These are phyloP conservation scores for Tuber indicum DNA, from an alignment of 495 filamentous ascomycete species.

Conservation along the genomic window DNA sequence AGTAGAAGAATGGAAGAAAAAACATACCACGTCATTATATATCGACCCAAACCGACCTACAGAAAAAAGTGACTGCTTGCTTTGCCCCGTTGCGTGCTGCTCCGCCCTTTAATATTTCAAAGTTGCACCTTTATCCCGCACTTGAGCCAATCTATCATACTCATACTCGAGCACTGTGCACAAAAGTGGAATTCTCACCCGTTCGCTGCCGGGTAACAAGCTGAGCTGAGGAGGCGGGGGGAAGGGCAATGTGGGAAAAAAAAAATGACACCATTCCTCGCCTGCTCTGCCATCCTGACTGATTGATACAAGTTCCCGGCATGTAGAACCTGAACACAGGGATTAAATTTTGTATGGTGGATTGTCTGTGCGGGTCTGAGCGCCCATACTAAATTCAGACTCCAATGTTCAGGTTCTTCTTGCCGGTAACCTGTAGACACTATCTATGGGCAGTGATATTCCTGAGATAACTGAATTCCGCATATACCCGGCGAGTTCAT, in stretches of 20 bases:
- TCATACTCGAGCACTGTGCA: not conserved
- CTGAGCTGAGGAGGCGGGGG: not conserved
- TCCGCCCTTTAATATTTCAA: not conserved
- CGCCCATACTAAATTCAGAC: too few relatives aligned
- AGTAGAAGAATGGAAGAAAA: not conserved
- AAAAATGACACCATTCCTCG: not conserved
- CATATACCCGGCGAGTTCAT: constrained; percentile 6
- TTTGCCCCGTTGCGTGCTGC: not conserved
- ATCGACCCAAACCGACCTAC: not conserved
- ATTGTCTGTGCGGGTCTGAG: too few relatives aligned
- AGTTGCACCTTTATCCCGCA: not conserved
- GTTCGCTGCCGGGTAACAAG: not conserved
- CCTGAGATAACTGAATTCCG: not conserved
- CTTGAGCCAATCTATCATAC: not conserved
- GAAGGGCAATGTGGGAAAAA: not conserved
- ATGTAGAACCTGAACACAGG: too few relatives aligned
- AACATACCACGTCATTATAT: constrained; percentile 4
- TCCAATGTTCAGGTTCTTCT: too few relatives aligned
- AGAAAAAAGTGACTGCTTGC: not conserved
- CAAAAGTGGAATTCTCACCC: not conserved
- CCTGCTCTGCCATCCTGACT: not conserved
- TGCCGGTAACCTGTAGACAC: too few relatives aligned
- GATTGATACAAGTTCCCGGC: too few relatives aligned
- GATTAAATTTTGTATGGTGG: too few relatives aligned
- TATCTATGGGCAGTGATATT: not conserved